Evolutionary conservation across 176 grass and related monocot genomes (phyloP).

Genomic region (Triticum turgidum): DNA sequence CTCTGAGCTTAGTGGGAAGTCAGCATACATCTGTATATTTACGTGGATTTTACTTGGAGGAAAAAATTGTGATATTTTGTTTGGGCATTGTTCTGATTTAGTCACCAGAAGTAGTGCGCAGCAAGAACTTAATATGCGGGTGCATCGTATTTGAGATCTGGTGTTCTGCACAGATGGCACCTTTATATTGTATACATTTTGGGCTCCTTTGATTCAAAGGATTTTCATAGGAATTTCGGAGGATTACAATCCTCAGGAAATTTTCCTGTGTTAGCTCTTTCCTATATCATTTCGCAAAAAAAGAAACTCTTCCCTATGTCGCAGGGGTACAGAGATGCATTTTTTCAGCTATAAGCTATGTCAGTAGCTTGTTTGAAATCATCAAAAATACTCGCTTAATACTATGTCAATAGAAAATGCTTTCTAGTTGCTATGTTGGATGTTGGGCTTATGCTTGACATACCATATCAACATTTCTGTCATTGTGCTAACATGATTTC

Average conservation of each 20-base stretch:
- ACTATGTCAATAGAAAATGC: not conserved
- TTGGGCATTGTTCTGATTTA: not conserved
- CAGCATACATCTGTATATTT: not conserved
- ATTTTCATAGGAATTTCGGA: no score
- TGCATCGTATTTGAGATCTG: not conserved
- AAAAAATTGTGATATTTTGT: not conserved
- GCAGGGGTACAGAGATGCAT: not conserved
- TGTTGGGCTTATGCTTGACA: not conserved
- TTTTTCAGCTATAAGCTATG: not conserved
- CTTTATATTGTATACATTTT: not conserved
- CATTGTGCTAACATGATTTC: not conserved
- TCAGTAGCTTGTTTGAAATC: not conserved
- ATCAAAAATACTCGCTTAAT: not conserved
- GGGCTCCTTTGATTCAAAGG: no score
- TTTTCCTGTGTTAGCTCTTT: not conserved
- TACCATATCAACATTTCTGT: not conserved
- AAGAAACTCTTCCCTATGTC: not conserved
- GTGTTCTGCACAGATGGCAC: not conserved
- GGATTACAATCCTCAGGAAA: not conserved
- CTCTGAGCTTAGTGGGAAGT: constrained; percentile 15
- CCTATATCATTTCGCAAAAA: not conserved
- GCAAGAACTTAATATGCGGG: not conserved
- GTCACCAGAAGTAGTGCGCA: not conserved
- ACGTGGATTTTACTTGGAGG: constrained; percentile 8
- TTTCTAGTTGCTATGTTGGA: not conserved